Evolutionary conservation across 768 basidiomycete genomes (phyloP).

Genomic region (Kwoniella pini): DNA sequence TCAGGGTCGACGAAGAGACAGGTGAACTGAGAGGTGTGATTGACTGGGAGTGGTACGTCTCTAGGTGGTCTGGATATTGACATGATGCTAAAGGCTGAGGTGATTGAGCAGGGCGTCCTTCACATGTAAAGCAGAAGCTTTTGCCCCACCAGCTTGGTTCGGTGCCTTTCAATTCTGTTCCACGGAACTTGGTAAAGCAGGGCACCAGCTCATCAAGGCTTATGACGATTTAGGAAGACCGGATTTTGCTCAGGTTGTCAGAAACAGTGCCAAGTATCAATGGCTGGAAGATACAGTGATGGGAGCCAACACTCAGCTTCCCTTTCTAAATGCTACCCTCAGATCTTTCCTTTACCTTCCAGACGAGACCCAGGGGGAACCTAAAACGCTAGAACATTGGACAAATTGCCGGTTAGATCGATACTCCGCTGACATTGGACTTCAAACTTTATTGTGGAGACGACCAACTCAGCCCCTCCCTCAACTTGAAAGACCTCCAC

Average conservation of each 20-base stretch:
- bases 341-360: too few relatives aligned
- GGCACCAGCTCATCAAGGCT: neutral
- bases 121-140: constrained; percentile 9
- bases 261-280: constrained; percentile 1
- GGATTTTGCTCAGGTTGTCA: constrained; percentile 7
- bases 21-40: constrained; percentile 41
- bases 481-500: too few relatives aligned
- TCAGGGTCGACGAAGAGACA: constrained; percentile 38
- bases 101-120: constrained; percentile 8
- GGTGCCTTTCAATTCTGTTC: neutral
- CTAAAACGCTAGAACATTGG: too few relatives aligned
- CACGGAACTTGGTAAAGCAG: neutral
- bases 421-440: too few relatives aligned
- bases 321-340: too few relatives aligned
- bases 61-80: too few relatives aligned
- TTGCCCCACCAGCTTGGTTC: neutral
- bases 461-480: too few relatives aligned
- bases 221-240: constrained; percentile 19
- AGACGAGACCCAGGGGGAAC: too few relatives aligned
- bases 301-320: too few relatives aligned
- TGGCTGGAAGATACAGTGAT: neutral
- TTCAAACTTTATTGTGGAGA: too few relatives aligned
- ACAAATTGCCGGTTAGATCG: too few relatives aligned
- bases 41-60: constrained; percentile 53
- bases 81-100: too few relatives aligned